These are phyloP conservation scores for Cordyceps javanica DNA, from an alignment of 2,329 filamentous ascomycete species.

Conservation along the genomic window DNA sequence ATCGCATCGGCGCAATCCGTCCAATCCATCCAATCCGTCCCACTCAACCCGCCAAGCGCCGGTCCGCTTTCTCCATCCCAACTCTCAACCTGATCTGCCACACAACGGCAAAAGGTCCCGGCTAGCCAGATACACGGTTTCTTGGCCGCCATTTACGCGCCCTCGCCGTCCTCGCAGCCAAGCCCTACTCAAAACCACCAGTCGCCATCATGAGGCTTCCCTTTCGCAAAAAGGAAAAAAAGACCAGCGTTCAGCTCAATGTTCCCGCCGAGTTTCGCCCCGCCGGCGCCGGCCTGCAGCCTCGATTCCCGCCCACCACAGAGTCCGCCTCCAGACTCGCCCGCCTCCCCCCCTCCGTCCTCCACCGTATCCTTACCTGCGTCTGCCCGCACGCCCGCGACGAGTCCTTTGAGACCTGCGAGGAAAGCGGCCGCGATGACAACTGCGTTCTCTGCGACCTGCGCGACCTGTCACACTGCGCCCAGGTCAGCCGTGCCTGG, in stretches of 20 bases:
- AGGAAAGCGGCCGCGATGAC: conserved; percentile 70
- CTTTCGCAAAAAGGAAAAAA: conserved; percentile 34
- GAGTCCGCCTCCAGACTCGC: conserved; percentile 39
- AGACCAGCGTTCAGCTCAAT: conserved; percentile 24
- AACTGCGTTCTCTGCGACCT: conserved; percentile 92
- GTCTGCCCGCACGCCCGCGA: conserved; percentile 81
- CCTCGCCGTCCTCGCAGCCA: not conserved
- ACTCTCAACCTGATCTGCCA: not conserved
- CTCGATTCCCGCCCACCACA: conserved; percentile 31
- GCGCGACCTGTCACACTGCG: conserved; percentile 78
- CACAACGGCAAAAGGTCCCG: too few species aligned
- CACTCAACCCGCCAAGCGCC: not conserved
- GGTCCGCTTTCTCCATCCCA: not conserved
- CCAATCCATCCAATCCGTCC: not conserved
- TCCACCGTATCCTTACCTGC: conserved; percentile 70
- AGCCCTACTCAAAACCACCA: not conserved
- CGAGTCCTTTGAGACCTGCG: conserved; percentile 72
- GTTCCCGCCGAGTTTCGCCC: conserved; percentile 26
- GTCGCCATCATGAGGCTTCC: conserved; percentile 28
- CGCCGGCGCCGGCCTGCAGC: conserved; percentile 19
- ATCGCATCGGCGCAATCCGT: not conserved
- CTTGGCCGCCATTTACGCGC: not conserved
- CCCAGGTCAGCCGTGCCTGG: conserved; percentile 70
- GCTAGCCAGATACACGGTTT: too few species aligned
- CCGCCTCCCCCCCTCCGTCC: conserved; percentile 59